Conservation (phyloP, 495 filamentous ascomycete species). For the Penicillium crystallinum region DNA sequence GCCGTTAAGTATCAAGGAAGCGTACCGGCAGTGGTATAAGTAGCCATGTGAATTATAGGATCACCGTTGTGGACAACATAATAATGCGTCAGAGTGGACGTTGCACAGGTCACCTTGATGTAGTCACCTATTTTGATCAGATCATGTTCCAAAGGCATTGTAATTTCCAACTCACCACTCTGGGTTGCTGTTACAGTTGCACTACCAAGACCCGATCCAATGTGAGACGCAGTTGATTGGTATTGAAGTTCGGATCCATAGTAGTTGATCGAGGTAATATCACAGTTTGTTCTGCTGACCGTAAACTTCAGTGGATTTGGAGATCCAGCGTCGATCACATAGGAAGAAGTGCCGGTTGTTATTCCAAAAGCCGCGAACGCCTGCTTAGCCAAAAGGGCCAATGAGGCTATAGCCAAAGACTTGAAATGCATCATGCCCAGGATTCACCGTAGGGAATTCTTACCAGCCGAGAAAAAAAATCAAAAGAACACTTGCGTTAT, state of each 20-base stretch:
- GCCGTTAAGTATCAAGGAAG: not conserved
- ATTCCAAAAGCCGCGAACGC: slow-evolving; percentile 31
- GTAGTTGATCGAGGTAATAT: slow-evolving; percentile 59
- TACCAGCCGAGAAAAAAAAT: not conserved
- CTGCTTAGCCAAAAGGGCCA: slow-evolving; percentile 18
- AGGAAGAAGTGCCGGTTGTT: slow-evolving; percentile 25
- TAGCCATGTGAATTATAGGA: slow-evolving; percentile 57
- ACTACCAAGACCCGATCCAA: slow-evolving; percentile 56
- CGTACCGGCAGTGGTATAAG: slow-evolving; percentile 50
- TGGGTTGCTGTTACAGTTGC: slow-evolving; percentile 50
- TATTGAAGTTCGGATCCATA: slow-evolving; percentile 56
- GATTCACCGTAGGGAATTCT: not conserved
- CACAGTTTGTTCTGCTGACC: slow-evolving; percentile 52
- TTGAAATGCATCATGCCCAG: slow-evolving; percentile 17
- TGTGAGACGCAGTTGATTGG: slow-evolving; percentile 46
- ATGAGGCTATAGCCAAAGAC: slow-evolving; percentile 13
- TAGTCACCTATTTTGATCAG: slow-evolving; percentile 38
- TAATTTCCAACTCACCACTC: slow-evolving; percentile 26
- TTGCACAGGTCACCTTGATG: slow-evolving; percentile 58
- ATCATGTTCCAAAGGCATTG: slow-evolving; percentile 13
- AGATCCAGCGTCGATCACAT: slow-evolving; percentile 51
- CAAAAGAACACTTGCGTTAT: not conserved
- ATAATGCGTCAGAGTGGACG: slow-evolving; percentile 58
- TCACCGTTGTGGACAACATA: slow-evolving; percentile 55
- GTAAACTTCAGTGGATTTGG: slow-evolving; percentile 52